Conservation (phyloP, 2,329 filamentous ascomycete genomes). For the Ascomycota sp. region DNA sequence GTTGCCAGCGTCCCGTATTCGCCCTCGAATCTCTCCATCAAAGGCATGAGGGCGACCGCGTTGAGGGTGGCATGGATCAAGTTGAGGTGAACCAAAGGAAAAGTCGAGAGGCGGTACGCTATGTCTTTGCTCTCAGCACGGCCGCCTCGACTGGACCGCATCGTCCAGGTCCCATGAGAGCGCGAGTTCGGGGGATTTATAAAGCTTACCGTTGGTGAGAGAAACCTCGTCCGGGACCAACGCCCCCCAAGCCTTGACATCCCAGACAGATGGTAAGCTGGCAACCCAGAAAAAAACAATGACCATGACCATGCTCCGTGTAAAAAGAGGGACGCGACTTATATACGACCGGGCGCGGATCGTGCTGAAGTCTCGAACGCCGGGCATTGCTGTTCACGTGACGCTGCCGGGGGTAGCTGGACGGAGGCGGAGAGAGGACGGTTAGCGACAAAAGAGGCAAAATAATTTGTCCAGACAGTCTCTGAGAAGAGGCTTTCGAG, state of each 20-base stretch:
- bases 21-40: conserved; percentile 81
- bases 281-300: conserved; percentile 45
- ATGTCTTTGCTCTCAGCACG: conserved; percentile 2
- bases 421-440: too few species aligned
- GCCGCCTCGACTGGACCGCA: neutral
- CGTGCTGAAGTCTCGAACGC: conserved; percentile 37
- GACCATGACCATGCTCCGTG: conserved; percentile 44
- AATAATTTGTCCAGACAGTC: too few species aligned
- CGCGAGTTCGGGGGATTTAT: neutral
- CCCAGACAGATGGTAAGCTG: conserved; percentile 48
- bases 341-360: conserved; percentile 61
- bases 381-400: conserved; percentile 3
- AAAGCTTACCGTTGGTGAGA: conserved; percentile 42
- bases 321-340: conserved; percentile 72
- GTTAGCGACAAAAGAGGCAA: too few species aligned
- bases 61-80: conserved; percentile 70
- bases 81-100: conserved; percentile 66
- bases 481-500: too few species aligned
- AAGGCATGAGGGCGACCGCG: conserved; percentile 58
- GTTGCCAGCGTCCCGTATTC: conserved; percentile 82
- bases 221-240: conserved; percentile 60
- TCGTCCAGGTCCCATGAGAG: too few species aligned
- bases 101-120: conserved; percentile 92
- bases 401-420: too few species aligned
- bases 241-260: conserved; percentile 56